These are phyloP conservation scores for Fonsecaea nubica DNA, from an alignment of 2,329 filamentous ascomycete species.

Conservation along the genomic window DNA sequence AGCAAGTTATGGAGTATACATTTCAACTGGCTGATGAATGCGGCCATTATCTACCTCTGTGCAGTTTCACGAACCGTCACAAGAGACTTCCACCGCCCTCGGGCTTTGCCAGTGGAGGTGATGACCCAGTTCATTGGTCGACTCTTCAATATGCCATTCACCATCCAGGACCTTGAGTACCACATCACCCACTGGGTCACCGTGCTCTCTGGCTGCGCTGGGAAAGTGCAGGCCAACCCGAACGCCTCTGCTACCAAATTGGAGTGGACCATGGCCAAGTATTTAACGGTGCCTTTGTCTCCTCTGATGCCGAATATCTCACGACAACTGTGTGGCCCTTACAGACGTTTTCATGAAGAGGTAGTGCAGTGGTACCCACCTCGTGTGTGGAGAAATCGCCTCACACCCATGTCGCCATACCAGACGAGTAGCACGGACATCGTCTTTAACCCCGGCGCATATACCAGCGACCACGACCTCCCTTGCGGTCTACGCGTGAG, in stretches of 20 bases:
- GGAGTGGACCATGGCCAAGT: slow-evolving; percentile 2
- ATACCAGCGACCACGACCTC: not conserved
- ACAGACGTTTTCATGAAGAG: not conserved
- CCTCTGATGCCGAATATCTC: not conserved
- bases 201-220: not conserved
- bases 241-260: not conserved
- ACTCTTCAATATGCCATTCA: not conserved
- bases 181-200: slow-evolving; percentile 2
- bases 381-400: slow-evolving; percentile 4
- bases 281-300: not conserved
- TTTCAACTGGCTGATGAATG: slow-evolving; percentile 12
- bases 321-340: not conserved
- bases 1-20: not conserved
- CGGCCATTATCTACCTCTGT: slow-evolving; percentile 2
- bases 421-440: not conserved
- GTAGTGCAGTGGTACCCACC: slow-evolving; percentile 6
- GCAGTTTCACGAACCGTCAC: not conserved
- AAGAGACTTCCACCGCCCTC: not conserved
- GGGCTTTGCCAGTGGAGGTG: not conserved
- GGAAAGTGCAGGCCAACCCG: not conserved
- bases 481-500: not conserved
- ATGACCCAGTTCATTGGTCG: not conserved
- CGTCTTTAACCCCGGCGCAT: not conserved
- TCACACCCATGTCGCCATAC: slow-evolving; percentile 1
- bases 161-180: slow-evolving; percentile 1